Conservation (phyloP, 2,329 filamentous ascomycete genomes). For the Paraphaeosphaeria sporulosa region DNA sequence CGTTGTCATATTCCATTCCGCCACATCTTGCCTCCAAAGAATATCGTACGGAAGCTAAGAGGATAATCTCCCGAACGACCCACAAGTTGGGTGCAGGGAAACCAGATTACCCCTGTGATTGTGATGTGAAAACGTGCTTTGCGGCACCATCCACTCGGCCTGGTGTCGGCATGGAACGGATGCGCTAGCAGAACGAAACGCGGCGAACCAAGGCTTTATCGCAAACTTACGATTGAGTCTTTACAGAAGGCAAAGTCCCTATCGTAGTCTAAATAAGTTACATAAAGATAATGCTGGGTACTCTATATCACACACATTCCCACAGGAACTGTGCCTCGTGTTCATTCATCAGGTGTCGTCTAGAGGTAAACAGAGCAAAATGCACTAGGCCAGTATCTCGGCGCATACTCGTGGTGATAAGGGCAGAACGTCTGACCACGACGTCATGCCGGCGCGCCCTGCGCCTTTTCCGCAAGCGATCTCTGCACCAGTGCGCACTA, state of each 20-base stretch:
- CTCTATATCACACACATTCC: no score
- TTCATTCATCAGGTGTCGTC: not conserved
- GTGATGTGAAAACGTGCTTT: not conserved
- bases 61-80: slow-evolving; percentile 5
- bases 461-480: slow-evolving; percentile 4
- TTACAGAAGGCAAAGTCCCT: not conserved
- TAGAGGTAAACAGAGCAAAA: not conserved
- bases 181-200: slow-evolving; percentile 4
- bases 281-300: no score
- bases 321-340: no score
- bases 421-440: not conserved
- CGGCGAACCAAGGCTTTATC: not conserved
- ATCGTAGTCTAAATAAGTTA: not conserved
- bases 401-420: not conserved
- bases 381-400: not conserved
- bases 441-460: slow-evolving; percentile 4
- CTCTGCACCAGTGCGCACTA: not conserved
- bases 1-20: not conserved
- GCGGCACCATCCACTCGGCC: not conserved
- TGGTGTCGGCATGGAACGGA: slow-evolving; percentile 2
- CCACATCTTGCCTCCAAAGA: not conserved
- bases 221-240: not conserved
- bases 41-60: not conserved
- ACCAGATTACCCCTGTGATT: not conserved
- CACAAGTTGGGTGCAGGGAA: not conserved